A percentile compares a stretch with the other conserved stretches of the same genome.
Evolutionary conservation across 352 stramenopile genomes (phyloP).

Genomic region (Pelagophyceae sp.): DNA sequence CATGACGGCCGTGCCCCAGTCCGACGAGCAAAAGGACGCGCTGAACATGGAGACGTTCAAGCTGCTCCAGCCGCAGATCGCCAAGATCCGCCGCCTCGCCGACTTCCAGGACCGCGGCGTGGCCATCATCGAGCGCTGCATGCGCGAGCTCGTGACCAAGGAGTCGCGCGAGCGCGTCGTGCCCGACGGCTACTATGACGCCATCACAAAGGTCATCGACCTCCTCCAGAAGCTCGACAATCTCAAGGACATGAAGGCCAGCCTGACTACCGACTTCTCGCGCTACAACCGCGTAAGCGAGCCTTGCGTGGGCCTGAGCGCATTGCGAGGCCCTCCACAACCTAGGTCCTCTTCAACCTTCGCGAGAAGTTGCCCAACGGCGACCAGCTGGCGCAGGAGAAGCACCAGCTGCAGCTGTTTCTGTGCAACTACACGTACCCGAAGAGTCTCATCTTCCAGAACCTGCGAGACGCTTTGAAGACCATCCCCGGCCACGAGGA

Average conservation of each 20-base stretch:
- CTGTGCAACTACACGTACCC: slow-evolving; percentile 35
- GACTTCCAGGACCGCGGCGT: slow-evolving; percentile 36
- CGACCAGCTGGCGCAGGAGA: slow-evolving; percentile 31
- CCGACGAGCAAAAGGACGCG: slow-evolving; percentile 33
- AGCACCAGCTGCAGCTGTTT: slow-evolving; percentile 36
- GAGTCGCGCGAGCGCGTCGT: slow-evolving; percentile 33
- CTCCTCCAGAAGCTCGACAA: slow-evolving; percentile 45
- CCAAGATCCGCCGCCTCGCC: slow-evolving; percentile 38
- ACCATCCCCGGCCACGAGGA: slow-evolving; percentile 35
- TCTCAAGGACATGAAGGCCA: slow-evolving; percentile 43
- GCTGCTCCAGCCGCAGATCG: slow-evolving; percentile 41
- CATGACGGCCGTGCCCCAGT: slow-evolving; percentile 27
- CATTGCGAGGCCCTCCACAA: neutral
- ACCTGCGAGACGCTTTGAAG: slow-evolving; percentile 38
- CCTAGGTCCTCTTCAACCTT: slow-evolving; percentile 26
- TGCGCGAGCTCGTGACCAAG: slow-evolving; percentile 27
- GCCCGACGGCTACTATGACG: slow-evolving; percentile 38
- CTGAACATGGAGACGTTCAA: slow-evolving; percentile 35
- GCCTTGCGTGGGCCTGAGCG: neutral
- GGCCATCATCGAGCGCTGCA: slow-evolving; percentile 25
- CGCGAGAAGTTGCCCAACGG: slow-evolving; percentile 29
- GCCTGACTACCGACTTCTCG: slow-evolving; percentile 40
- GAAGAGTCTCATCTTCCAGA: slow-evolving; percentile 40
- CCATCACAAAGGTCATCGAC: slow-evolving; percentile 39
- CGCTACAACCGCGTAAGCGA: slow-evolving; percentile 39